Evolutionary conservation across 345 rosid species (phyloP), one percentile per base, ranked within the genome.

Genomic region (Physaria fendleri): DNA sequence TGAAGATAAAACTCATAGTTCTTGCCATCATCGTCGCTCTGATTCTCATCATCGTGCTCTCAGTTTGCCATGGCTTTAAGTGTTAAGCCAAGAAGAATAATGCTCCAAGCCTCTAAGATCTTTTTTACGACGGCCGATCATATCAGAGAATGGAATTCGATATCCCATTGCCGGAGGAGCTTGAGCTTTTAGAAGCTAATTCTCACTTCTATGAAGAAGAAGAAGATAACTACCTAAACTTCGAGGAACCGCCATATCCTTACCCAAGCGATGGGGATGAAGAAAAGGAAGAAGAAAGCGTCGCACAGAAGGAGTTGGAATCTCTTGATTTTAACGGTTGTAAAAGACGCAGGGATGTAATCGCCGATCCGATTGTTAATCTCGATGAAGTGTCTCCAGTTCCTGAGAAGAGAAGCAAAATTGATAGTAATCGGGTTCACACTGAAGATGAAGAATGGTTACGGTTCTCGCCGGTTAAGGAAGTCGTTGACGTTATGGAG

Each of bases 1-100:
- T 93, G 99, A 93, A 93, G 90, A 85, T 88, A 39, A 93, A 93
- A 65, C 79, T 93, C 75, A 83, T 93, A 35, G 99, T 87, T 32
- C 76, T 87, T 13, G 97, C 80, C 55, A 81, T 93, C 55, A 25
- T 93, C 46, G 6, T 79, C 27, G 83, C 83, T 1, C 69, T 93
- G 77, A 75, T 93, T 59, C 92, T 93, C 35, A 71, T 89, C 66
- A 79, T 89, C 30, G 32, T 87, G 50, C 72, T 93, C 39, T 89
- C 99, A 2, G 65, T 93, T 42, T 93, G 99, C 77, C 95, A 69
- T 58, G 95, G 97, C 38, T 87, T 93, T 84, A 83, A 78, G 4
- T 93, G 99, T 62, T 72, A 29, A 47, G 14, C 46, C 29, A 20
- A 16, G 40, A 17, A 52, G 16, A 39, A n/a, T n/a, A n/a, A n/a